Percentiles rank a stretch among this genome's conserved stretches.
These are phyloP conservation scores for Fragilaria radians DNA, from an alignment of 108 stramenopile genomes.

Conservation along the genomic window DNA sequence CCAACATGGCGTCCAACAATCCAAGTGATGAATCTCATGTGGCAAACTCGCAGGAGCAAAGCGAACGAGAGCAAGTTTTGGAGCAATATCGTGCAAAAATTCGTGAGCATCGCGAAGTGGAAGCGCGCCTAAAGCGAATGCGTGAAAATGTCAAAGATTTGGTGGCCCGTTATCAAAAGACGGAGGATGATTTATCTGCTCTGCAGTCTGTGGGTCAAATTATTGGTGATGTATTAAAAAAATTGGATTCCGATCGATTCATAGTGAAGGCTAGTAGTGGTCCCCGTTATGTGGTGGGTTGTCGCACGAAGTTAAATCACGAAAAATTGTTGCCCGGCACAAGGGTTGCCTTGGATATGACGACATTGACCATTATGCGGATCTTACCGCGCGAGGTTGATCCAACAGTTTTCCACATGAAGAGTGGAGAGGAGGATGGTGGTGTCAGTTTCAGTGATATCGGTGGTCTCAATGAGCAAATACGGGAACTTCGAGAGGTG, in stretches of 20 bases:
- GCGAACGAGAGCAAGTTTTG: conserved; percentile 83
- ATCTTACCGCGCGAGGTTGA: conserved; percentile 97
- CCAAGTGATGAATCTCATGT: conserved; percentile 2
- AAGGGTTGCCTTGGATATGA: conserved; percentile 97
- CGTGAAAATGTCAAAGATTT: conserved; percentile 83
- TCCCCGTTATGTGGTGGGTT: conserved; percentile 97
- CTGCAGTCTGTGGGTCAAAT: conserved; percentile 96
- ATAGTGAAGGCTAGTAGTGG: conserved; percentile 97
- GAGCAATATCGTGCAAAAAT: conserved; percentile 90
- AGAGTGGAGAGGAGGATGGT: conserved; percentile 87
- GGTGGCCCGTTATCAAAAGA: conserved; percentile 88
- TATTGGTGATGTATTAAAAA: conserved; percentile 97
- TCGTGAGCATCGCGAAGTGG: conserved; percentile 88
- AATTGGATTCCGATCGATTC: conserved; percentile 91
- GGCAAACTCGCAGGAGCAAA: conserved; percentile 14
- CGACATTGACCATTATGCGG: conserved; percentile 99
- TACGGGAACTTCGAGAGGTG: conserved; percentile 95
- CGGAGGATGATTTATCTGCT: conserved; percentile 93
- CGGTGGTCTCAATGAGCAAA: conserved; percentile 96
- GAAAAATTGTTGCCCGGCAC: conserved; percentile 90
- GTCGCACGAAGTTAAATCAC: conserved; percentile 87
- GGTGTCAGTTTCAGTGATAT: conserved; percentile 91
- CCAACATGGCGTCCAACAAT: not conserved
- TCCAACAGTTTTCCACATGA: conserved; percentile 99
- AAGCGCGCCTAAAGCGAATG: conserved; percentile 88